Percentiles rank a stretch among this genome's conserved stretches.
phyloP scores from a whole-genome alignment of 805 yeast species.

The Candida anglica region DNA sequence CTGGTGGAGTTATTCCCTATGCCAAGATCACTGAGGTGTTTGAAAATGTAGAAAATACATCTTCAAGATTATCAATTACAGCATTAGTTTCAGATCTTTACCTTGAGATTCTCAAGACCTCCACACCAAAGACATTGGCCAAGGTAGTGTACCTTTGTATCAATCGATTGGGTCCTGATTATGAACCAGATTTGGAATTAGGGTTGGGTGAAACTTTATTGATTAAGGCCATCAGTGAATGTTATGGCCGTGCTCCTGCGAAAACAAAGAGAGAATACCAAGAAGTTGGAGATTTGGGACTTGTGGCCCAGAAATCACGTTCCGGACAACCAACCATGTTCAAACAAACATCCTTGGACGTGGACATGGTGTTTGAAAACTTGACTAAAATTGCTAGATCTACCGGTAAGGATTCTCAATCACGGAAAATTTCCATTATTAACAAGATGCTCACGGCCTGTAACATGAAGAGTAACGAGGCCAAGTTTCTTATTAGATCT shows the following conservation, averaged over 20 bases:
- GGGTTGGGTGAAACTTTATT: slow-evolving; percentile 91
- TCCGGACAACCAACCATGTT: slow-evolving; percentile 90
- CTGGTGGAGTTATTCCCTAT: slow-evolving; percentile 23
- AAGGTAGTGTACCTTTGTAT: slow-evolving; percentile 80
- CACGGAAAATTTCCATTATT: slow-evolving; percentile 70
- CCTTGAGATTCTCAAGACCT: slow-evolving; percentile 50
- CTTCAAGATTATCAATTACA: slow-evolving; percentile 80
- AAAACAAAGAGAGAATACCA: slow-evolving; percentile 73
- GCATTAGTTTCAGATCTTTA: slow-evolving; percentile 73
- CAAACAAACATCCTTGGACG: slow-evolving; percentile 77
- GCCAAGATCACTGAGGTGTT: slow-evolving; percentile 58
- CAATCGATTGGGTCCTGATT: slow-evolving; percentile 91
- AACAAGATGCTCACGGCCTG: slow-evolving; percentile 84
- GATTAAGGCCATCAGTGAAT: slow-evolving; percentile 83
- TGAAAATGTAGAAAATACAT: slow-evolving; percentile 71
- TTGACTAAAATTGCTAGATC: slow-evolving; percentile 73
- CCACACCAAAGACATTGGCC: slow-evolving; percentile 41
- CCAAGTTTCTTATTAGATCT: slow-evolving; percentile 85
- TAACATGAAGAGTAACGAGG: slow-evolving; percentile 64
- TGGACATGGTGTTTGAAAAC: slow-evolving; percentile 67
- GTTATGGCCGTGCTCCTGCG: slow-evolving; percentile 76
- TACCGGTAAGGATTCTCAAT: slow-evolving; percentile 80
- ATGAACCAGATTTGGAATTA: slow-evolving; percentile 82
- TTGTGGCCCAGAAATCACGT: slow-evolving; percentile 80
- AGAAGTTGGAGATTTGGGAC: slow-evolving; percentile 84